These are phyloP conservation scores for Russula earlei DNA, from an alignment of 768 basidiomycete species.

Conservation along the genomic window DNA sequence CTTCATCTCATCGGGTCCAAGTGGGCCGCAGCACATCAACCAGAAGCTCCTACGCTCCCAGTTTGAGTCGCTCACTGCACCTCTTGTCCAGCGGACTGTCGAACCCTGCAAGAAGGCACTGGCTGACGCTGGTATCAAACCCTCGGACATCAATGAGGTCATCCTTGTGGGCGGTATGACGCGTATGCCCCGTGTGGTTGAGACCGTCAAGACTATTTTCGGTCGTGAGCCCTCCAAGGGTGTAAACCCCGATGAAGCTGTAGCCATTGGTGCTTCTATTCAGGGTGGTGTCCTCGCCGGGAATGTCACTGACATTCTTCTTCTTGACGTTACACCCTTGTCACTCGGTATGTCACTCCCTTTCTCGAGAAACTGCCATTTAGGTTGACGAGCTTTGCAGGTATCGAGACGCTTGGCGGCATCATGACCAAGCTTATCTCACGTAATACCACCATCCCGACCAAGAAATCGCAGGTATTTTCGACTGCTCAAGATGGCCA, in stretches of 20 bases:
- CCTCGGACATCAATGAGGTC: constrained; percentile 90
- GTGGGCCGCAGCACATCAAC: constrained; percentile 97
- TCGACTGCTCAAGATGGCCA: constrained; percentile 99
- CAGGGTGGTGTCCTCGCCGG: constrained; percentile 98
- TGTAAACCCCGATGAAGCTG: constrained; percentile 99
- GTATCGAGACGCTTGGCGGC: constrained; percentile 95
- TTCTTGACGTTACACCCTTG: constrained; percentile 92
- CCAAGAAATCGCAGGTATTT: constrained; percentile 99
- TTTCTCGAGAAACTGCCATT: neutral
- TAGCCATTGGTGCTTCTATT: constrained; percentile 95
- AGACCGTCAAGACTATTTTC: constrained; percentile 90
- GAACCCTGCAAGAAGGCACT: constrained; percentile 98
- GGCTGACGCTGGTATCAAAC: constrained; percentile 85
- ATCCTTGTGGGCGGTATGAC: constrained; percentile 99
- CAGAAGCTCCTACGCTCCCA: constrained; percentile 76
- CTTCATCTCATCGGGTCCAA: constrained; percentile 94
- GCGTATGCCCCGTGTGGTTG: constrained; percentile 92
- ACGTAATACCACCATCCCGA: constrained; percentile 98
- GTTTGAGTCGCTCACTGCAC: constrained; percentile 78
- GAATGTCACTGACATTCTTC: constrained; percentile 89
- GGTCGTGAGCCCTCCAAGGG: constrained; percentile 97
- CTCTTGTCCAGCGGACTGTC: constrained; percentile 80
- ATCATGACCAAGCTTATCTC: constrained; percentile 99
- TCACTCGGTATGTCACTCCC: constrained; percentile 67
- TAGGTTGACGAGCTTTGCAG: constrained; percentile 24